phyloP scores from a whole-genome alignment of 805 yeast genomes.

The Yamadazyma tumulicola region DNA sequence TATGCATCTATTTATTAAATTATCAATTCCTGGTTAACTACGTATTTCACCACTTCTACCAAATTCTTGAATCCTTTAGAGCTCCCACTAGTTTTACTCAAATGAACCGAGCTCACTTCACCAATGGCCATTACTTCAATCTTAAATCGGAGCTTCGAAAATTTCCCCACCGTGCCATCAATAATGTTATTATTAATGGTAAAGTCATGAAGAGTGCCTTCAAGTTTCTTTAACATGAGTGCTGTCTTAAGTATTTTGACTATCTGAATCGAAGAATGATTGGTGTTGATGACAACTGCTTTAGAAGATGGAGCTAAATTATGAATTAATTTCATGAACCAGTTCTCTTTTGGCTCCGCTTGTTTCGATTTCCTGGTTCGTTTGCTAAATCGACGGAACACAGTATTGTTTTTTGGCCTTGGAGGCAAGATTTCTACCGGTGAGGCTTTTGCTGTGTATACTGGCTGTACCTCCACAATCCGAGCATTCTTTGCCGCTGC shows the following conservation, averaged over 20 bases:
- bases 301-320: slow-evolving; percentile 16
- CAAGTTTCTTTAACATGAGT: slow-evolving; percentile 44
- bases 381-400: slow-evolving; percentile 24
- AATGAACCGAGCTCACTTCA: slow-evolving; percentile 37
- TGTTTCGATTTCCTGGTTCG: background rate
- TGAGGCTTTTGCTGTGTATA: slow-evolving; percentile 4
- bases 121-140: slow-evolving; percentile 39
- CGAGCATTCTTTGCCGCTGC: background rate
- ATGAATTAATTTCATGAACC: slow-evolving; percentile 39
- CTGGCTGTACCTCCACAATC: no score
- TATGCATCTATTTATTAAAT: no score
- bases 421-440: slow-evolving; percentile 2
- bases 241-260: slow-evolving; percentile 36
- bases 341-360: slow-evolving; percentile 21
- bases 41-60: slow-evolving; percentile 39
- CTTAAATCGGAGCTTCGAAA: slow-evolving; percentile 45
- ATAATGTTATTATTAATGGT: slow-evolving; percentile 42
- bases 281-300: slow-evolving; percentile 32
- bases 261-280: slow-evolving; percentile 26
- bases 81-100: slow-evolving; percentile 44
- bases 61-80: slow-evolving; percentile 44
- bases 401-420: slow-evolving; percentile 8
- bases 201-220: slow-evolving; percentile 45
- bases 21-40: slow-evolving; percentile 39
- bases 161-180: slow-evolving; percentile 43